Evolutionary conservation across 2,329 filamentous ascomycete genomes (phyloP).

Genomic region (Pseudocercospora eumusae): DNA sequence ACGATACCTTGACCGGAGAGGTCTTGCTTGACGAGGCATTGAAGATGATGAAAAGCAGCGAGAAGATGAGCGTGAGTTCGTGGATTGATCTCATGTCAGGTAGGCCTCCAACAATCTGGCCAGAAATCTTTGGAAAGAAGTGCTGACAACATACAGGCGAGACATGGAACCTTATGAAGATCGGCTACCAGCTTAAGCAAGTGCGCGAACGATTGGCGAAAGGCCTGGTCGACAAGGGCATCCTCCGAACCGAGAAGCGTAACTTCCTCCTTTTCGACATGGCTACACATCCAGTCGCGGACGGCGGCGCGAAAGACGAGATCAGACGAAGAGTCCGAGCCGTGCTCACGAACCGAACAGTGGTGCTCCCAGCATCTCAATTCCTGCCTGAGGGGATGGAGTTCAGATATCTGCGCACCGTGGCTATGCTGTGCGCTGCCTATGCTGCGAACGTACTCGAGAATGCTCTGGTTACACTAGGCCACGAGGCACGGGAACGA

Average conservation of each 20-base stretch:
- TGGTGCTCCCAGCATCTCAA: conserved; percentile 80
- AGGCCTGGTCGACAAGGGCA: conserved; percentile 96
- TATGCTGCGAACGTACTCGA: conserved; percentile 98
- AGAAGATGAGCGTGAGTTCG: conserved; percentile 99
- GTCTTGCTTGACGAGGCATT: conserved; percentile 95
- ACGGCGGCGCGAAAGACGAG: conserved; percentile 96
- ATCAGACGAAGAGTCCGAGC: conserved; percentile 90
- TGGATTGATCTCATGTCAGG: conserved; percentile 99
- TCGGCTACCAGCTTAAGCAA: conserved; percentile 98
- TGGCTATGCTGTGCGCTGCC: conserved; percentile 95
- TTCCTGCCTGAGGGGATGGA: conserved; percentile 94
- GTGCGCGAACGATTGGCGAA: conserved; percentile 96
- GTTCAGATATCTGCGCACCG: conserved; percentile 87
- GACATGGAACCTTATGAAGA: conserved; percentile 99
- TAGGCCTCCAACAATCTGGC: conserved; percentile 49
- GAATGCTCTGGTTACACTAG: conserved; percentile 91
- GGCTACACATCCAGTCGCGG: conserved; percentile 96
- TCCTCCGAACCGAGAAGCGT: conserved; percentile 96
- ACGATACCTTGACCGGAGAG: conserved; percentile 94
- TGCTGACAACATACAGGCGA: conserved; percentile 65
- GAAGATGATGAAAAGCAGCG: conserved; percentile 99
- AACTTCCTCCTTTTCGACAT: conserved; percentile 99
- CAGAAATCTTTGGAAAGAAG: background rate
- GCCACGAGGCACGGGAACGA: conserved; percentile 89
- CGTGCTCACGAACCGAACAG: conserved; percentile 88